phyloP scores from a whole-genome alignment of 345 rosid genomes.

The Pistacia atlantica region DNA sequence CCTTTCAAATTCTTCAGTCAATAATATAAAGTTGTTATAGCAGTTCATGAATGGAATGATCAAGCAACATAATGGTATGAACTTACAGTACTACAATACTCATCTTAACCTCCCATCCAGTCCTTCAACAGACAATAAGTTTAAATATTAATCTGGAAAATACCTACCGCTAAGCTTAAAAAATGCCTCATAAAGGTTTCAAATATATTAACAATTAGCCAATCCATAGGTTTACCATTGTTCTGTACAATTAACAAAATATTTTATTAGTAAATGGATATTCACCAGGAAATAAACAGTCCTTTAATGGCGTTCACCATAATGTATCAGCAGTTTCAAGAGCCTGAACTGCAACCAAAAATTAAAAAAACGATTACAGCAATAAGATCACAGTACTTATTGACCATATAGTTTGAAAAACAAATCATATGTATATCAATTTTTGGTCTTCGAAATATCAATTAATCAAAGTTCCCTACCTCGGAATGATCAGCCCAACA shows the following conservation, averaged over 20 bases:
- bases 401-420: too few relatives aligned
- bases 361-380: conserved; percentile 1
- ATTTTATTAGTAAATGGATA: neutral
- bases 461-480: too few relatives aligned
- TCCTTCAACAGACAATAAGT: neutral
- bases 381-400: conserved; percentile 9
- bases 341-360: conserved; percentile 22
- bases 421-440: too few relatives aligned
- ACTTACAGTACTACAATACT: neutral
- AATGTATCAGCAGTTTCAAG: conserved; percentile 17
- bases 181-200: neutral
- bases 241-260: too few relatives aligned
- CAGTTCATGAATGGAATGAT: neutral
- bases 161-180: neutral
- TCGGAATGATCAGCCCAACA: too few relatives aligned
- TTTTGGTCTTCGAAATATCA: too few relatives aligned
- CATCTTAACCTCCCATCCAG: neutral
- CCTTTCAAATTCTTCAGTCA: neutral
- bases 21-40: neutral
- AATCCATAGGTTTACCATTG: neutral
- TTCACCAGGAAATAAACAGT: conserved; percentile 73
- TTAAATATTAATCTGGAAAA: neutral
- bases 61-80: neutral
- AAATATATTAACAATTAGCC: neutral
- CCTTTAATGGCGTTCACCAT: conserved; percentile 94